Conservation (phyloP, 192 early-diverging fungal species). For the Dissophora ornata region DNA sequence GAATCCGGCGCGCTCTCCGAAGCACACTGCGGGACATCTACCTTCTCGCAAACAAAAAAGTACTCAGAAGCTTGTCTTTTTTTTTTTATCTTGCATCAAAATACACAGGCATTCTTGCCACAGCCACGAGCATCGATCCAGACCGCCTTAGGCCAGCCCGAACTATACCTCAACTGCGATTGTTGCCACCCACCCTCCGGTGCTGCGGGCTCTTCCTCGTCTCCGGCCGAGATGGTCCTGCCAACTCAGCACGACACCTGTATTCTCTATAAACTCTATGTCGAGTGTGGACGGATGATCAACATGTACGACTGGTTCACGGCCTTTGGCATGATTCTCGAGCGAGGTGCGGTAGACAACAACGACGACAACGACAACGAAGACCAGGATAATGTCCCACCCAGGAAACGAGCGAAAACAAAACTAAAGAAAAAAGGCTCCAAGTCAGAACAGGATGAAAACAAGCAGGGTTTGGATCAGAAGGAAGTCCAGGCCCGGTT, state of each 20-base stretch:
- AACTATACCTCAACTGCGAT: constrained; percentile 82
- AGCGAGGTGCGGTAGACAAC: constrained; percentile 67
- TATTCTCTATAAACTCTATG: constrained; percentile 90
- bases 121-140: constrained; percentile 88
- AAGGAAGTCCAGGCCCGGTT: constrained; percentile 77
- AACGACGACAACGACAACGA: constrained; percentile 13
- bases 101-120: constrained; percentile 76
- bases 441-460: too few species aligned
- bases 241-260: constrained; percentile 84
- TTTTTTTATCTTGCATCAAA: too few species aligned
- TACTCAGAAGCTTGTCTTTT: too few species aligned
- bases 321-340: constrained; percentile 84
- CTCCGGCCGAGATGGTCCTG: constrained; percentile 55
- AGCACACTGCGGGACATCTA: too few species aligned
- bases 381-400: not conserved
- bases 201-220: constrained; percentile 13
- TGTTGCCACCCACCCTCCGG: constrained; percentile 70
- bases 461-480: constrained; percentile 33
- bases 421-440: not conserved
- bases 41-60: too few species aligned
- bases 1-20: too few species aligned
- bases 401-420: constrained; percentile 15
- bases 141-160: constrained; percentile 81
- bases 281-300: constrained; percentile 93
- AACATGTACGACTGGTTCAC: constrained; percentile 94